Base-by-base conservation (phyloP, 352 stramenopile species). In the Phytophthora pinifolia region DNA sequence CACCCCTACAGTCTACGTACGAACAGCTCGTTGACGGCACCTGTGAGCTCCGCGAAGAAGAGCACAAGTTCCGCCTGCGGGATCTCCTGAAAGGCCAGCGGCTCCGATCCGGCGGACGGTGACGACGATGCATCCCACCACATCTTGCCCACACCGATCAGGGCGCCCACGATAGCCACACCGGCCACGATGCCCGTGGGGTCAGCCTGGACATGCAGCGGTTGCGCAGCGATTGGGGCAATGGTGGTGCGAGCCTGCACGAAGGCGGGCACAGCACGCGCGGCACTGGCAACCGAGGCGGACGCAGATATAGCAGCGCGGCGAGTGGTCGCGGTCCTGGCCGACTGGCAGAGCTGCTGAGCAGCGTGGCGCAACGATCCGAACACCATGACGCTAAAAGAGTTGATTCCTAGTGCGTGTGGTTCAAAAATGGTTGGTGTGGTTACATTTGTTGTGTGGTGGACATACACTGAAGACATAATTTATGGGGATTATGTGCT, bases 131-230 rank as follows among this genome's bases (percentile, higher is more conserved):
- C 82, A 54, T 91, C 79, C 80, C 80, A 92, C 78, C 82, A 92
- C 79, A 94, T 94, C 52, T 94, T 92, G 3, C 78, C 84, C 0
- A 94, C 80, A 12, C 82, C 80, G 4, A 89, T 50, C 14, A 91
- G 54, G 9, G 80, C 82, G 9, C 82, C 72, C 9, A 89, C 71
- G 18, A 89, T 65, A 8, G 84, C 84, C 20, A 94, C 76, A 30
- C 78, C 75, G 5, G 76, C 78, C 15, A 92, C 72, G 34, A 92
- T 62, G 22, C 71, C 76, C 17, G 82, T 88, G 33, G 81, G 71
- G 39, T 92, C 82, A 38, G 68, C 72, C 7, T 65, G 55, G 9
- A 72, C 46, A 58, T 84, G 64, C 31, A 62, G 51, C 13, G 67
- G 61, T 27, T 61, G 52, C 29, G 35, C 25, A 36, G 25, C 18